Percentiles rank a stretch among this genome's conserved stretches.
Evolutionary conservation across 2,329 filamentous ascomycete species (phyloP).

Genomic region (Botrytis medusae): DNA sequence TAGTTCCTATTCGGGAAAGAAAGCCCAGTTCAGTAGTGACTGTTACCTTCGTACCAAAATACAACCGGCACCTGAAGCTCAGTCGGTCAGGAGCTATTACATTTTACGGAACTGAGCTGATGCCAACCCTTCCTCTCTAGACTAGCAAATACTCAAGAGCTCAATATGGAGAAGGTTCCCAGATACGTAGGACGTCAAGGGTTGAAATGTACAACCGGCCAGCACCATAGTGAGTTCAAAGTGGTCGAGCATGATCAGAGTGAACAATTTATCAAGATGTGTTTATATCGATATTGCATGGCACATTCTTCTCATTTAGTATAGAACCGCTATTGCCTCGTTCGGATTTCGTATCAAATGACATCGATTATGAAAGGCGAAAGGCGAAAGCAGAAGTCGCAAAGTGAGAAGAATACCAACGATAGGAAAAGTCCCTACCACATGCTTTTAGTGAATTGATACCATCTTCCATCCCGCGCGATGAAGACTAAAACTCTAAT

Average conservation of each 20-base stretch:
- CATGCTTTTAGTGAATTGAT: neutral
- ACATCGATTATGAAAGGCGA: neutral
- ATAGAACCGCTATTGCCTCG: too few species aligned
- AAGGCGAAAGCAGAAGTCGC: too few species aligned
- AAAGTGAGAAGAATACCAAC: too few species aligned
- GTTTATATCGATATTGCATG: neutral
- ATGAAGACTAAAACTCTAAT: accelerated
- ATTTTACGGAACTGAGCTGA: neutral
- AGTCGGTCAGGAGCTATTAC: neutral
- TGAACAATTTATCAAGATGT: neutral
- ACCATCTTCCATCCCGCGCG: accelerated
- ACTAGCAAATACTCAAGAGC: neutral
- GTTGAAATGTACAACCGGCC: neutral
- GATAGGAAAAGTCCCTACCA: neutral
- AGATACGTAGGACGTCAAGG: neutral
- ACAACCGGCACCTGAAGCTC: too few species aligned
- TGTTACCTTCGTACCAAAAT: too few species aligned
- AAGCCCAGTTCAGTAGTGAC: neutral
- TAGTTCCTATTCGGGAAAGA: neutral
- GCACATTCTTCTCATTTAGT: too few species aligned
- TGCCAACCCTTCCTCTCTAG: neutral
- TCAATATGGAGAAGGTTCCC: neutral
- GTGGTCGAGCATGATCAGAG: too few species aligned
- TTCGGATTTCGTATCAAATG: neutral
- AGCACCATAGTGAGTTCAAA: neutral